phyloP scores from a whole-genome alignment of 208 protist species.

The Trypanosoma caninum region DNA sequence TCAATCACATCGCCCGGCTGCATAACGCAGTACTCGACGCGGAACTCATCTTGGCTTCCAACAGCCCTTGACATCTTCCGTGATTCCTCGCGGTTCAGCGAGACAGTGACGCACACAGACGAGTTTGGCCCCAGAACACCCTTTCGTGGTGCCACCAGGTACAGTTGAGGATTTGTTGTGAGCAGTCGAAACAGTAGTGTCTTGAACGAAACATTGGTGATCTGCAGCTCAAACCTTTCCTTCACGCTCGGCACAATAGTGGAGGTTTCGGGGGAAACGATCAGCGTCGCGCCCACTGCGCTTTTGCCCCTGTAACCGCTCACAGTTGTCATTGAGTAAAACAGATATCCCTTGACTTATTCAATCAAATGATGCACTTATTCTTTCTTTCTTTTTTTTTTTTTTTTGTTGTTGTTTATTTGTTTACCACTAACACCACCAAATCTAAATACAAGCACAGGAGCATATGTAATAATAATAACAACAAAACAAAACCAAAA shows the following conservation, averaged over 20 bases:
- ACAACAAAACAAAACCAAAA: conserved; percentile 8
- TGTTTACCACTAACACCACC: neutral
- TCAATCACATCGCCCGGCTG: conserved; percentile 59
- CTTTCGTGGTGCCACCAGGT: conserved; percentile 75
- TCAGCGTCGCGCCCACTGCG: neutral
- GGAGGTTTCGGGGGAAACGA: conserved; percentile 36
- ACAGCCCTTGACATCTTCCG: neutral
- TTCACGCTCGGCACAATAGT: conserved; percentile 47
- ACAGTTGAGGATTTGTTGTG: conserved; percentile 64
- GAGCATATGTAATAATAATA: neutral
- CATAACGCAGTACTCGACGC: conserved; percentile 62
- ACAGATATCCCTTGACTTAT: neutral
- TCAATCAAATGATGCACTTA: neutral
- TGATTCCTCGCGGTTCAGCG: conserved; percentile 39
- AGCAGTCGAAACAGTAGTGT: conserved; percentile 68
- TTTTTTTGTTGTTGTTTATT: conserved; percentile 22
- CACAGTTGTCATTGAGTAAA: neutral
- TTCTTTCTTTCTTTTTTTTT: conserved; percentile 22
- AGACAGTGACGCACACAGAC: conserved; percentile 49
- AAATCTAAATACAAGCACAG: neutral
- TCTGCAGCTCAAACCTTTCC: conserved; percentile 62
- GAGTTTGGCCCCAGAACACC: conserved; percentile 68
- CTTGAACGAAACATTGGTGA: conserved; percentile 78
- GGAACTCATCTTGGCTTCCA: conserved; percentile 66
- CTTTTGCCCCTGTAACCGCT: neutral